These are phyloP conservation scores for Petunia secreta DNA, from an alignment of 257 asterid genomes.

Conservation along the genomic window DNA sequence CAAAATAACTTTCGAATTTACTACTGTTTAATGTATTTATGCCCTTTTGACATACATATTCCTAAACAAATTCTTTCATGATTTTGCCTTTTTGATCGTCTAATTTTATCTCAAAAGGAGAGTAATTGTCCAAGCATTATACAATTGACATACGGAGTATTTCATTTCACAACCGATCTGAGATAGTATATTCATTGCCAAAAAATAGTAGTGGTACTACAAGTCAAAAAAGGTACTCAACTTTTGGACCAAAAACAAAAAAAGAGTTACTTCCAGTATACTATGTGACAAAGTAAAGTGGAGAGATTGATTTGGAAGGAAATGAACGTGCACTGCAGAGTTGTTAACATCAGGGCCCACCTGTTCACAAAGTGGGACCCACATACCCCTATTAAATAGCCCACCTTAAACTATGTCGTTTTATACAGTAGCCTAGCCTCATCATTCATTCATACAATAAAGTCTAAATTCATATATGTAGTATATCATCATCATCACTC, in stretches of 20 bases:
- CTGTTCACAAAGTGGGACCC: not conserved
- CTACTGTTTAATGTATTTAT: no score
- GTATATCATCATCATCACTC: not conserved
- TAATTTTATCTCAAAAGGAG: no score
- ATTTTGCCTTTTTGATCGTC: no score
- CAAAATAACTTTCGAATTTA: not conserved
- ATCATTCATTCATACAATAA: no score
- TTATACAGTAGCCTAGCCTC: not conserved
- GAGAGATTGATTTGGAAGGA: not conserved
- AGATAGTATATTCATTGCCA: no score
- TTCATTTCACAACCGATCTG: no score
- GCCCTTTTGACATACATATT: not conserved
- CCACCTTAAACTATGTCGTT: conserved; percentile 14
- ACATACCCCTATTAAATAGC: not conserved
- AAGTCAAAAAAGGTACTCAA: no score
- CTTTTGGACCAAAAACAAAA: no score
- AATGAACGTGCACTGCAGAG: not conserved
- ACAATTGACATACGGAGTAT: no score
- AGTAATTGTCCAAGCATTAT: no score
- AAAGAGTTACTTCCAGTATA: no score
- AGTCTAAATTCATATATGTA: not conserved
- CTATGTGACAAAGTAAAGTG: not conserved
- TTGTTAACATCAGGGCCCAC: not conserved
- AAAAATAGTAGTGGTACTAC: no score
- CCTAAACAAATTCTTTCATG: not conserved